Conservation (phyloP, 2,329 filamentous ascomycete genomes). For the Alternaria sp. region DNA sequence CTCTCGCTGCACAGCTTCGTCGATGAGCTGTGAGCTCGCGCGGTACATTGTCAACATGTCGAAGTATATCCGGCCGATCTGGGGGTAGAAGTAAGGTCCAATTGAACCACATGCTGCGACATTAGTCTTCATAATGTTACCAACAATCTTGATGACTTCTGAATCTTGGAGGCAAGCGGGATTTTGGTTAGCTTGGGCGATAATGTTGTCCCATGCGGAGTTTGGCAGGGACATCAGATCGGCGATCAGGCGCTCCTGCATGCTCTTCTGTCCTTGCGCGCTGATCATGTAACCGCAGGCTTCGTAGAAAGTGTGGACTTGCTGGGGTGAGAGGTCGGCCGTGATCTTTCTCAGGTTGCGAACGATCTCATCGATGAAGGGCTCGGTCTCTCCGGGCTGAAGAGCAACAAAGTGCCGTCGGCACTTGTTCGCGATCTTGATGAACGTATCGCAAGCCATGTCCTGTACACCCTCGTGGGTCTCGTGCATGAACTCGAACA, state of each 20-base stretch:
- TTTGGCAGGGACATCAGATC: slow-evolving; percentile 96
- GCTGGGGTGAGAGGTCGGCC: slow-evolving; percentile 90
- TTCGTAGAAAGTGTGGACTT: slow-evolving; percentile 98
- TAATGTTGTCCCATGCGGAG: slow-evolving; percentile 93
- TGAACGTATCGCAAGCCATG: slow-evolving; percentile 99
- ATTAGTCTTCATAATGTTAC: slow-evolving; percentile 99
- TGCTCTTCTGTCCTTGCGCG: slow-evolving; percentile 91
- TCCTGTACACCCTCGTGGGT: slow-evolving; percentile 99
- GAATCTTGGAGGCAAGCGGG: slow-evolving; percentile 86
- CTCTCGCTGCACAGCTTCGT: slow-evolving; percentile 84
- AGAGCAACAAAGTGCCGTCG: slow-evolving; percentile 95
- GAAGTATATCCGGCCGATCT: slow-evolving; percentile 95
- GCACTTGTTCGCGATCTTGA: slow-evolving; percentile 99
- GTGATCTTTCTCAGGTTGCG: slow-evolving; percentile 95
- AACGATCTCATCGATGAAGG: slow-evolving; percentile 99
- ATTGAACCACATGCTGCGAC: slow-evolving; percentile 98
- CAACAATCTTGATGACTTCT: slow-evolving; percentile 97
- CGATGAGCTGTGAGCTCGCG: slow-evolving; percentile 94
- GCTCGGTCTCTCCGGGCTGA: slow-evolving; percentile 91
- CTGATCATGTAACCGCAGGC: slow-evolving; percentile 99
- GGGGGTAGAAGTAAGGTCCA: slow-evolving; percentile 95
- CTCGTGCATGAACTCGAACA: slow-evolving; percentile 99
- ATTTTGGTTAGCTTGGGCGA: slow-evolving; percentile 82
- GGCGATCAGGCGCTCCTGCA: slow-evolving; percentile 87
- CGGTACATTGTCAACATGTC: slow-evolving; percentile 99